phyloP scores from a whole-genome alignment of 441 rosid genomes.

The Codiaeum variegatum region DNA sequence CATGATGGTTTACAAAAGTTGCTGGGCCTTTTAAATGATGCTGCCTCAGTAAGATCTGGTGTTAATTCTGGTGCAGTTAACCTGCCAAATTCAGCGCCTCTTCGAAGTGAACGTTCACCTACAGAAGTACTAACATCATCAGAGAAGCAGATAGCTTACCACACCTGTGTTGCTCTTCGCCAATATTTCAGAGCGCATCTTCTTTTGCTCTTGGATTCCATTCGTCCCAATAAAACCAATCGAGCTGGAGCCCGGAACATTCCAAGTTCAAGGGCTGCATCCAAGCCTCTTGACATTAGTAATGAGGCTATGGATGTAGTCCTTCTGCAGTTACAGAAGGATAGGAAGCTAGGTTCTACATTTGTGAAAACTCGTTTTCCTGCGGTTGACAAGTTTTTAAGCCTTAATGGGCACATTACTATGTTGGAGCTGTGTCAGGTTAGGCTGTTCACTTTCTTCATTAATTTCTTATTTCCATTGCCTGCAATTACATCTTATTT shows the following conservation, averaged over 20 bases:
- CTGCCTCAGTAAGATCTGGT: constrained; percentile 93
- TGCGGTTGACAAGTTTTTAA: constrained; percentile 74
- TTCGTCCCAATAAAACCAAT: constrained; percentile 81
- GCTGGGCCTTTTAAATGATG: constrained; percentile 71
- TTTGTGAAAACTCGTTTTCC: constrained; percentile 89
- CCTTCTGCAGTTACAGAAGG: constrained; percentile 87
- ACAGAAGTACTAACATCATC: constrained; percentile 83
- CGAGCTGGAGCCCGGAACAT: constrained; percentile 67
- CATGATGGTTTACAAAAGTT: constrained; percentile 85
- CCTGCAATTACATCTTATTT: constrained; percentile 15
- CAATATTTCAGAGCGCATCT: constrained; percentile 98
- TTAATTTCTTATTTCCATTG: constrained; percentile 1
- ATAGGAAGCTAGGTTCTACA: constrained; percentile 86
- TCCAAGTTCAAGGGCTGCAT: constrained; percentile 79
- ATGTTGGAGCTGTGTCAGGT: constrained; percentile 98
- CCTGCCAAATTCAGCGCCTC: constrained; percentile 39
- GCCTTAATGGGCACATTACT: constrained; percentile 80
- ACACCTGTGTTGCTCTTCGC: constrained; percentile 88
- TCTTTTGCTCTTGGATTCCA: constrained; percentile 80
- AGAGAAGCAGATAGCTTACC: constrained; percentile 94
- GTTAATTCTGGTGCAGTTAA: constrained; percentile 54
- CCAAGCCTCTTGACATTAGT: constrained; percentile 94
- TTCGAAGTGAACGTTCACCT: constrained; percentile 75
- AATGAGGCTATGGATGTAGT: constrained; percentile 95
- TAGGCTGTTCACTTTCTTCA: constrained; percentile 19